Evolutionary conservation across 2,329 filamentous ascomycete species (phyloP), one percentile per base, ranked within the genome.

Genomic region (Paraconiothyrium brasiliense): DNA sequence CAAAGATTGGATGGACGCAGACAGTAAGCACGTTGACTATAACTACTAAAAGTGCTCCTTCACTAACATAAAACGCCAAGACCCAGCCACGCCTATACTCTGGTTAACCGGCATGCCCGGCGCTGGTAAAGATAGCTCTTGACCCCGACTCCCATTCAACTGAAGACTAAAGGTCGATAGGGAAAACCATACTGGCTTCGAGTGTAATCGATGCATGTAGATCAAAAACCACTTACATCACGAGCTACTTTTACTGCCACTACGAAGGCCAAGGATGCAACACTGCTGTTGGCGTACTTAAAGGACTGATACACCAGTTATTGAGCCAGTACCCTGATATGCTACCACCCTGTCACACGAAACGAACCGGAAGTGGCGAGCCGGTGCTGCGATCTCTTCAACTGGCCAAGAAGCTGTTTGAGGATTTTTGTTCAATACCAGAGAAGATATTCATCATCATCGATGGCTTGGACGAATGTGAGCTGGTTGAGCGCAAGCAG

Each of bases 161-260:
- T 1, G 14, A 20, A 39, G 35, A 16, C 50, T 60, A 11, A 66
- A 20, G 2, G n/a, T 20, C 16, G 14, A 13, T 24, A 75, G 71
- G 70, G 1, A 73, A 75, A 54, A 75, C 70, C 0, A 65, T 75
- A 14, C 66, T 75, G 11, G 67, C 71, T 1, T 75, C 72, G 35
- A 59, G 63, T 3, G 62, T 74, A 7, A 63, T 73, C 5, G 71
- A 73, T 10, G 58, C 67, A 34, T 70, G 68, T 30, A 59, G 54
- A 41, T 20, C 47, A 14, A 62, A 39, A 14, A 30, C 7, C 1
- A 58, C 54, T 1, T 66, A 56, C 32, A 48, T 61, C 8, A 69
- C 65, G 6, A 56, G 44, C 43, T 73, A 66, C 49, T 70, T 68
- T 52, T 75, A 75, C 46, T 75, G 71, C 50, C 67, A 65, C 20